Percentiles rank a stretch among this genome's conserved stretches.
Evolutionary conservation across 2,329 filamentous ascomycete species (phyloP).

Genomic region (Sclerotinia minor): DNA sequence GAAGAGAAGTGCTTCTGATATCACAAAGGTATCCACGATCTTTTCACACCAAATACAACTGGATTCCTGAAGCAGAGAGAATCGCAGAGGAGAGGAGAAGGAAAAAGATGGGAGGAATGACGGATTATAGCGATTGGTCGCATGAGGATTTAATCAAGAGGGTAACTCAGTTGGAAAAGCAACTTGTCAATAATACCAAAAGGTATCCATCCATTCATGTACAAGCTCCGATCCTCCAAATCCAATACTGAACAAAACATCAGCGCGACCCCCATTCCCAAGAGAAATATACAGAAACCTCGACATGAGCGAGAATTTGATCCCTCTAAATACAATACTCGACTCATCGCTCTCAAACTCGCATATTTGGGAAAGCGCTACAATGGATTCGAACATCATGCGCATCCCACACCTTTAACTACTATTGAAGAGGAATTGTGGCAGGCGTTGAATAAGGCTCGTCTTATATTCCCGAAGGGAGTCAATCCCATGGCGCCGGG

Average conservation of each 20-base stretch:
- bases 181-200: constrained; percentile 56
- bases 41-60: background rate
- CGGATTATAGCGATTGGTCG: constrained; percentile 66
- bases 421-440: constrained; percentile 93
- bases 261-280: constrained; percentile 35
- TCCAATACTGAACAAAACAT: background rate
- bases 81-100: constrained; percentile 21
- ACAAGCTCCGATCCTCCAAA: background rate
- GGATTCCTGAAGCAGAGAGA: constrained; percentile 22
- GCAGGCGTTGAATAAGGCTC: constrained; percentile 81
- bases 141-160: constrained; percentile 67
- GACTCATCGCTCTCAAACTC: constrained; percentile 87
- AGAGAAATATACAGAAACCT: constrained; percentile 45
- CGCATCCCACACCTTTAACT: constrained; percentile 65
- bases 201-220: constrained; percentile 28
- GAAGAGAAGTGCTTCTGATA: constrained; percentile 7
- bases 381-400: constrained; percentile 88
- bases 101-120: constrained; percentile 32
- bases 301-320: constrained; percentile 54
- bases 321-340: constrained; percentile 75
- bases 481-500: constrained; percentile 48
- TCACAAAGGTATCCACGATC: background rate
- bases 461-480: constrained; percentile 71
- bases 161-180: constrained; percentile 65
- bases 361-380: constrained; percentile 91